Evolutionary conservation across 306 rosid genomes (phyloP).

Genomic region (Vigna radiata): DNA sequence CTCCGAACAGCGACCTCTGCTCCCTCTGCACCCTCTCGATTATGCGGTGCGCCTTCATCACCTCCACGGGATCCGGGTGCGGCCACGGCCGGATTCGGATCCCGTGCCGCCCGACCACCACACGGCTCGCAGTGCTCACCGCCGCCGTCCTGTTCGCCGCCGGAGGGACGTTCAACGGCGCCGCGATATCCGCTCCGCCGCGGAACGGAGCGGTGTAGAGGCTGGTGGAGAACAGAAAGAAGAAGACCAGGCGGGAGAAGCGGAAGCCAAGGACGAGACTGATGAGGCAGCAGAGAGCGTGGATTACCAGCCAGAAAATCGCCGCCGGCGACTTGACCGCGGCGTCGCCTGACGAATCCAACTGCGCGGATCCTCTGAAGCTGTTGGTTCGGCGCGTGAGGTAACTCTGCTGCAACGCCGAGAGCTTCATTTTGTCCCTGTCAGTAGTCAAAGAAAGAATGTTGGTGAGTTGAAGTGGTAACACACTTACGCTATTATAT

Average conservation of each 20-base stretch:
- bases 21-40: conserved; percentile 89
- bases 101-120: conserved; percentile 97
- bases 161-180: conserved; percentile 47
- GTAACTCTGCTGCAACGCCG: conserved; percentile 89
- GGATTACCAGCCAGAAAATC: conserved; percentile 85
- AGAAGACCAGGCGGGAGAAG: conserved; percentile 95
- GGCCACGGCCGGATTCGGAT: conserved; percentile 99
- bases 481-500: conserved; percentile 7
- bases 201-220: conserved; percentile 78
- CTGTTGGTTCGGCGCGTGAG: conserved; percentile 76
- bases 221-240: conserved; percentile 74
- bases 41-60: conserved; percentile 95
- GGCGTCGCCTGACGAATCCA: conserved; percentile 73
- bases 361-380: conserved; percentile 70
- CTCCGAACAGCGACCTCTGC: conserved; percentile 85
- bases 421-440: conserved; percentile 71
- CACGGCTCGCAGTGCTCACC: conserved; percentile 71
- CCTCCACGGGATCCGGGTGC: conserved; percentile 92
- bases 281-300: conserved; percentile 90
- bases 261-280: conserved; percentile 95
- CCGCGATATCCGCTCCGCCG: conserved; percentile 55
- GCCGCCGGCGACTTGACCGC: conserved; percentile 77
- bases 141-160: conserved; percentile 50
- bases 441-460: conserved; percentile 26
- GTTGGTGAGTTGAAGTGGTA: conserved; percentile 2